Evolutionary conservation across 257 asterid species (phyloP).

Genomic region (Petunia secreta): DNA sequence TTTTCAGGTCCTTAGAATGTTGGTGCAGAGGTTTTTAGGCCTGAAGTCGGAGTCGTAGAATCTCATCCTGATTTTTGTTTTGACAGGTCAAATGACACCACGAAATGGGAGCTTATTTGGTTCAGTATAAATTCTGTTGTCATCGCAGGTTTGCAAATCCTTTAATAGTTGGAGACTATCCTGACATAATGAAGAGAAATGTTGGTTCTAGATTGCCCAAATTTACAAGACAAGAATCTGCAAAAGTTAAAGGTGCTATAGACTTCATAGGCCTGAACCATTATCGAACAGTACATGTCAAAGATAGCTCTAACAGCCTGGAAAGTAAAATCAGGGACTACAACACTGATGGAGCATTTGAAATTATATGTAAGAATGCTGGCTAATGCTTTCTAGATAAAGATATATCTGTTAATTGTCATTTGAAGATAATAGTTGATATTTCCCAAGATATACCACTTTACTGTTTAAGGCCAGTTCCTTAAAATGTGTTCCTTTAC

Average conservation of each 20-base stretch:
- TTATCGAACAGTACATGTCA: constrained; percentile 36
- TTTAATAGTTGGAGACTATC: constrained; percentile 65
- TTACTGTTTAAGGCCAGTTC: too few species aligned
- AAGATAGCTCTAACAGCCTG: constrained; percentile 38
- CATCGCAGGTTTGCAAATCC: constrained; percentile 59
- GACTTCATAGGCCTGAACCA: constrained; percentile 66
- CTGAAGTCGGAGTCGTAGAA: not conserved
- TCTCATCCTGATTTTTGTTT: not conserved
- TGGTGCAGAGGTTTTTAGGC: not conserved
- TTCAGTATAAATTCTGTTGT: not conserved
- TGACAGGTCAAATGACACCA: constrained; percentile 25
- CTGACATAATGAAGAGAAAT: constrained; percentile 48
- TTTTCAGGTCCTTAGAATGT: not conserved
- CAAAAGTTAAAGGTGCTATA: constrained; percentile 55
- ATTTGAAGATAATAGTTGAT: not conserved
- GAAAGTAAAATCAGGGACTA: constrained; percentile 34
- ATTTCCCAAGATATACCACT: too few species aligned
- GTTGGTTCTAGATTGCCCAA: constrained; percentile 56
- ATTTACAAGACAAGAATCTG: constrained; percentile 45
- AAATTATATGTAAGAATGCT: constrained; percentile 2
- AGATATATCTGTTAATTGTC: not conserved
- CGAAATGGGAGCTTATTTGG: constrained; percentile 19
- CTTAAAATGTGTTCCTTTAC: too few species aligned
- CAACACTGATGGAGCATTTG: constrained; percentile 31
- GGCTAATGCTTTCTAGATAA: not conserved